phyloP scores from a whole-genome alignment of 2,329 filamentous ascomycete genomes.

The Pseudogymnoascus sp. region DNA sequence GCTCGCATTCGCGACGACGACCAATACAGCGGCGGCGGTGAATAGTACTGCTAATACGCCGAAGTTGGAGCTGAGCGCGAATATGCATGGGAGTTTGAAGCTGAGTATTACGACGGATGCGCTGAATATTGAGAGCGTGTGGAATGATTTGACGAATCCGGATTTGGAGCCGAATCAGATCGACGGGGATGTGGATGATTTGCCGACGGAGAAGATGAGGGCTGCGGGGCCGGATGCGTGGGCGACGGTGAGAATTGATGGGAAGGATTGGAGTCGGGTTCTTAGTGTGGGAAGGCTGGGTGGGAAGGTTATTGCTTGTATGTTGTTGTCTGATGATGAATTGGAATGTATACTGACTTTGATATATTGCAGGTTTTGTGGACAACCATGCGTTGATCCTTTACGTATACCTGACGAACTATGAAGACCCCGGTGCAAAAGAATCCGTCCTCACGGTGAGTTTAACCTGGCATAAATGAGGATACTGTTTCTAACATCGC shows the following conservation, averaged over 20 bases:
- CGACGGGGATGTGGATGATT: slow-evolving; percentile 53
- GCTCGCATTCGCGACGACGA: slow-evolving; percentile 53
- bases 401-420: slow-evolving; percentile 72
- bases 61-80: slow-evolving; percentile 80
- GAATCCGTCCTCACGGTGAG: slow-evolving; percentile 6
- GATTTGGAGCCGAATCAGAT: slow-evolving; percentile 75
- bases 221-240: slow-evolving; percentile 73
- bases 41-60: slow-evolving; percentile 37
- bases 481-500: background rate
- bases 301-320: slow-evolving; percentile 86
- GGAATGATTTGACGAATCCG: slow-evolving; percentile 81
- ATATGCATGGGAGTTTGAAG: slow-evolving; percentile 84
- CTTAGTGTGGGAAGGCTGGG: slow-evolving; percentile 85
- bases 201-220: slow-evolving; percentile 75
- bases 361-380: slow-evolving; percentile 51
- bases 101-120: slow-evolving; percentile 77
- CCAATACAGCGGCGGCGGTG: slow-evolving; percentile 17
- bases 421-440: slow-evolving; percentile 1
- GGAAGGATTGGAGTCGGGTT: slow-evolving; percentile 90
- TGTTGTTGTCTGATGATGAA: slow-evolving; percentile 27
- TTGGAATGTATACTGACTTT: slow-evolving; percentile 20
- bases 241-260: slow-evolving; percentile 87
- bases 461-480: background rate
- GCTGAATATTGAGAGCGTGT: slow-evolving; percentile 77
- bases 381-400: slow-evolving; percentile 75